Percentiles rank a stretch among this genome's conserved stretches.
These are phyloP conservation scores for Carex scoparia DNA, from an alignment of 176 grass and related monocot species.

Conservation along the genomic window DNA sequence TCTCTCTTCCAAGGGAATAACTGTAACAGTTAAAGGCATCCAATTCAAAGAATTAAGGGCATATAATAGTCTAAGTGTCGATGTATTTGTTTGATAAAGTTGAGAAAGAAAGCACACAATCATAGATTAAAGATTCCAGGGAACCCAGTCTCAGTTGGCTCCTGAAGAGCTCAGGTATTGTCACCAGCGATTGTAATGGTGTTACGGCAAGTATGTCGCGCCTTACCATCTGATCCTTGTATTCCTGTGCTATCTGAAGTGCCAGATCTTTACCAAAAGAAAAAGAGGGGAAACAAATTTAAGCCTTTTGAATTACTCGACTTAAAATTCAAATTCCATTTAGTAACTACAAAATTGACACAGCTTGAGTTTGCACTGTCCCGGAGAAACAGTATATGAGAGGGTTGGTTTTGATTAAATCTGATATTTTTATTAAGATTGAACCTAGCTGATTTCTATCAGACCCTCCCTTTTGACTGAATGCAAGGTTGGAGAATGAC, in stretches of 20 bases:
- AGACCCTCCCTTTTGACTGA: background rate
- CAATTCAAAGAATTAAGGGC: background rate
- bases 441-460: background rate
- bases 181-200: conserved; percentile 23
- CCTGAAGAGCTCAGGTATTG: conserved; percentile 12
- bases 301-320: background rate
- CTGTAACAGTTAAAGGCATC: background rate
- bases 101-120: background rate
- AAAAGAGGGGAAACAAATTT: background rate
- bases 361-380: background rate
- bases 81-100: background rate
- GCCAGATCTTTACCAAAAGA: background rate
- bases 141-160: conserved; percentile 15
- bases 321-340: background rate
- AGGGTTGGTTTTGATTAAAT: background rate
- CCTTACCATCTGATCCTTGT: background rate
- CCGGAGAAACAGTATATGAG: background rate
- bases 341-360: background rate
- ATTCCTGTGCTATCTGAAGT: background rate
- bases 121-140: conserved; percentile 18
- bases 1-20: conserved; percentile 8
- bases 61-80: too few species aligned
- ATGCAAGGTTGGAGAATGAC: background rate
- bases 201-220: background rate
- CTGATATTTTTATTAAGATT: background rate